Percentiles rank a stretch among this genome's conserved stretches.
phyloP scores from a whole-genome alignment of 2,329 filamentous ascomycete genomes.

The Neophaeococcomyces mojaviensis region DNA sequence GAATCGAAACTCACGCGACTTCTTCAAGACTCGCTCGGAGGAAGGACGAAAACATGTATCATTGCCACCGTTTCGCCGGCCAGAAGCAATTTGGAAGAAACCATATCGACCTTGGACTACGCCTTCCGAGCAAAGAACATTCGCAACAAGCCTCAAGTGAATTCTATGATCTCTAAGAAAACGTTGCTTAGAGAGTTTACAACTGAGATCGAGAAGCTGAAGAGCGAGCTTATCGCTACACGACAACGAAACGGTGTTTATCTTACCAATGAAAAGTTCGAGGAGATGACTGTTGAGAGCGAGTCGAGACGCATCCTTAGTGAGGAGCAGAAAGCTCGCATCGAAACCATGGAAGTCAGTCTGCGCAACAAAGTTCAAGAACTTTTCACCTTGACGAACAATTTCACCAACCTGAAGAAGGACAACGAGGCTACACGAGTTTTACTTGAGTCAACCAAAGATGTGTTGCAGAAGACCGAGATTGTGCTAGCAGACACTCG shows the following conservation, averaged over 20 bases:
- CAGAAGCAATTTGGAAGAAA: conserved; percentile 93
- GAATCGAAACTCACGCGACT: conserved; percentile 95
- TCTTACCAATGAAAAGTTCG: conserved; percentile 77
- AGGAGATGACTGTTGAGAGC: conserved; percentile 84
- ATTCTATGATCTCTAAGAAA: conserved; percentile 86
- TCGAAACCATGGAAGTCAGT: conserved; percentile 85
- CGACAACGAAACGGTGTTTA: conserved; percentile 93
- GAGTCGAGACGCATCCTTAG: conserved; percentile 85
- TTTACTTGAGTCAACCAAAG: conserved; percentile 70
- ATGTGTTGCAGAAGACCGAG: conserved; percentile 79
- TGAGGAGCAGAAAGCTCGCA: conserved; percentile 85
- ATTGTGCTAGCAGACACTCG: conserved; percentile 71
- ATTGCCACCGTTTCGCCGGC: conserved; percentile 94
- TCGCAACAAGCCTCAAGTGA: conserved; percentile 92
- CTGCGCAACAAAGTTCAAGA: conserved; percentile 91
- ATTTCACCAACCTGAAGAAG: conserved; percentile 80
- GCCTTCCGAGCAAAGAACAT: conserved; percentile 98
- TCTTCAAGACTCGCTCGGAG: conserved; percentile 91
- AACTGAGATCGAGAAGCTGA: conserved; percentile 85
- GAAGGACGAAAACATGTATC: conserved; percentile 95
- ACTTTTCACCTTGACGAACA: conserved; percentile 75
- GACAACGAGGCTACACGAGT: conserved; percentile 72
- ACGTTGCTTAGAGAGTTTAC: conserved; percentile 86
- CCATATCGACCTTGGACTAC: conserved; percentile 95
- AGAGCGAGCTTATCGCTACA: conserved; percentile 86